Evolutionary conservation across 305 asterid genomes (phyloP).

Genomic region (Salvia sclarea): DNA sequence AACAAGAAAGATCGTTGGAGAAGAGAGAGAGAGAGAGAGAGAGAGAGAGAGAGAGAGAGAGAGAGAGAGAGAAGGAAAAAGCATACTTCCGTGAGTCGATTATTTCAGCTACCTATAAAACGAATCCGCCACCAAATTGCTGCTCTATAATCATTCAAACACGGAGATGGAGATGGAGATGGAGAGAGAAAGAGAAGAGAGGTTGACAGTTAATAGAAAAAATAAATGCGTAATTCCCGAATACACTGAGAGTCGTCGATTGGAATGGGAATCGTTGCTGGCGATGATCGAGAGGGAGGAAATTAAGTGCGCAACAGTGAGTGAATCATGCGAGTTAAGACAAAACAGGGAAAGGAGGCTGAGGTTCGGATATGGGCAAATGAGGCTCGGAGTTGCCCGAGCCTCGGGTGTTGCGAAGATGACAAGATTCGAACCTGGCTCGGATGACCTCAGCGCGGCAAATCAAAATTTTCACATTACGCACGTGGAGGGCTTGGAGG

Average conservation of each 20-base stretch:
- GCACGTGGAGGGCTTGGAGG: constrained; percentile 36
- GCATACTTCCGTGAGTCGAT: constrained; percentile 15
- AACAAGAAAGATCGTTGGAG: neutral
- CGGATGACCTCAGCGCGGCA: constrained; percentile 67
- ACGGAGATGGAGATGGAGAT: constrained; percentile 12
- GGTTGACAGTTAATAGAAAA: constrained; percentile 5
- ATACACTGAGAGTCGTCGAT: constrained; percentile 28
- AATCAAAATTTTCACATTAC: constrained; percentile 36
- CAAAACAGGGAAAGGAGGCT: constrained; percentile 30
- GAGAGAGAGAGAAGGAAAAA: neutral
- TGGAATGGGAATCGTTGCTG: neutral
- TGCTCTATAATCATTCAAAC: neutral
- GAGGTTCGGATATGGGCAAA: constrained; percentile 21
- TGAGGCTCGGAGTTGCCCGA: constrained; percentile 39
- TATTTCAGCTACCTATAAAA: constrained; percentile 27
- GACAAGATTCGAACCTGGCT: constrained; percentile 64
- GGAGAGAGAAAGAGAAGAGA: constrained; percentile 30
- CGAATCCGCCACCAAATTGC: constrained; percentile 13
- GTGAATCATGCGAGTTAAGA: constrained; percentile 30
- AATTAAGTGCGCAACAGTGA: constrained; percentile 13
- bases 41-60: too few relatives aligned
- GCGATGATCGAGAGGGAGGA: constrained; percentile 38
- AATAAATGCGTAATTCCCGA: constrained; percentile 18
- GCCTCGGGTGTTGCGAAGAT: constrained; percentile 45
- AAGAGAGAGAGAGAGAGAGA: too few relatives aligned